phyloP scores from a whole-genome alignment of 352 stramenopile genomes.

The Phytopythium helicoides region DNA sequence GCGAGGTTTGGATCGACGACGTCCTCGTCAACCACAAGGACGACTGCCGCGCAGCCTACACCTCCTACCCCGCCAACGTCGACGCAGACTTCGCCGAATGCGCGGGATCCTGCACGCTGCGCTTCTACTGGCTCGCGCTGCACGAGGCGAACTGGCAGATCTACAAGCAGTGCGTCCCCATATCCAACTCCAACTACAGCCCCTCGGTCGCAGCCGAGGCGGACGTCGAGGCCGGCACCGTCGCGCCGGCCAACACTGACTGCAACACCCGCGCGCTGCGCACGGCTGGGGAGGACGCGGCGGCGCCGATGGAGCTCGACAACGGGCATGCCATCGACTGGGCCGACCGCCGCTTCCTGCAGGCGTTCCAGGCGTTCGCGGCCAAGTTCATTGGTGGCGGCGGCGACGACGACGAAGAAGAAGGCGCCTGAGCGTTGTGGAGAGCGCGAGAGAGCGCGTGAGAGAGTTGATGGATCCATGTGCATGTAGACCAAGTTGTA shows the following conservation, averaged over 20 bases:
- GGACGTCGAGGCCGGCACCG: conserved; percentile 1
- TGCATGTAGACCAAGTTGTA: no score
- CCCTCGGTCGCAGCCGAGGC: background rate
- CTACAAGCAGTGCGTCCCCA: conserved; percentile 37
- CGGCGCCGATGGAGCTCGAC: conserved; percentile 15
- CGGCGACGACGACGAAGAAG: no score
- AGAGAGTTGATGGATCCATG: no score
- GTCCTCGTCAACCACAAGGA: conserved; percentile 40
- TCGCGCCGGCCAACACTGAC: conserved; percentile 9
- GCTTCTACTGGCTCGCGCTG: conserved; percentile 36
- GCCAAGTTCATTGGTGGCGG: no score
- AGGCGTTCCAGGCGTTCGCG: no score
- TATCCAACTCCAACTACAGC: conserved; percentile 15
- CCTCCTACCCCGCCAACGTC: conserved; percentile 24
- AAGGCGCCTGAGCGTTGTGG: no score
- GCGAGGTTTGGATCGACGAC: conserved; percentile 59
- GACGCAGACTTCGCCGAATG: conserved; percentile 24
- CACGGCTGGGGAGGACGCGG: conserved; percentile 7
- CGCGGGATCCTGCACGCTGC: conserved; percentile 22
- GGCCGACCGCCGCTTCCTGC: no score
- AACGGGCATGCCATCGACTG: conserved; percentile 6
- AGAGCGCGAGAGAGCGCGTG: no score
- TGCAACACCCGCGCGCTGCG: conserved; percentile 26
- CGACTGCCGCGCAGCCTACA: conserved; percentile 39
- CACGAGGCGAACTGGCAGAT: conserved; percentile 38